Percentiles rank a stretch among this genome's conserved stretches.
phyloP scores from a whole-genome alignment of 345 rosid species.

The Camelina neglecta region DNA sequence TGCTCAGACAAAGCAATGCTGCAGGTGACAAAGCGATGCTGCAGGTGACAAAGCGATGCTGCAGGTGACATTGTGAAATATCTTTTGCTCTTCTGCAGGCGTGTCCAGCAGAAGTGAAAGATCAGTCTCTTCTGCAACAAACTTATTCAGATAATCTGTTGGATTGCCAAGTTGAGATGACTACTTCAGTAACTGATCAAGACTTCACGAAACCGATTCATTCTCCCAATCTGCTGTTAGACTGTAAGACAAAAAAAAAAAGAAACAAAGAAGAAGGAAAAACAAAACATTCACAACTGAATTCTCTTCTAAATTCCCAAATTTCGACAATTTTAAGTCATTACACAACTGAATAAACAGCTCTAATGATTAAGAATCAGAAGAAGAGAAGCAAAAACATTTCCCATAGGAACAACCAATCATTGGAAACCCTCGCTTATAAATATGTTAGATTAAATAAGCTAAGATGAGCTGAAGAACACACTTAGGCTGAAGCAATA shows the following conservation, averaged over 20 bases:
- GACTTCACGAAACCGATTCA: constrained; percentile 54
- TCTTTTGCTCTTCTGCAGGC: constrained; percentile 62
- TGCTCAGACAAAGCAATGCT: too few relatives aligned
- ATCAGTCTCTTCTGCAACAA: constrained; percentile 54
- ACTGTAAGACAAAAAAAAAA: too few relatives aligned
- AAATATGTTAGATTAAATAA: neutral
- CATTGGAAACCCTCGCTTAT: constrained; percentile 5
- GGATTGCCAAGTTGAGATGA: constrained; percentile 57
- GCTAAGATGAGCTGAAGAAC: neutral
- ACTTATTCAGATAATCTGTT: constrained; percentile 38
- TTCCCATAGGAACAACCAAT: constrained; percentile 12
- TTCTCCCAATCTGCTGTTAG: too few relatives aligned
- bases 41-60: constrained; percentile 58
- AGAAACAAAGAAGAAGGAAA: too few relatives aligned
- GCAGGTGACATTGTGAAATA: constrained; percentile 59
- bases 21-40: too few relatives aligned
- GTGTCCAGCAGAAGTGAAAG: constrained; percentile 66
- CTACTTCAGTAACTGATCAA: constrained; percentile 49
- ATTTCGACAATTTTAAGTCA: neutral
- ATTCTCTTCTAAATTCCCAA: too few relatives aligned
- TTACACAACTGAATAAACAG: constrained; percentile 10
- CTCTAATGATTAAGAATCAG: neutral
- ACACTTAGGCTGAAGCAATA: neutral
- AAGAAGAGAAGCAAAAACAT: neutral
- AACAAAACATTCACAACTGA: too few relatives aligned